Evolutionary conservation across 2,329 filamentous ascomycete genomes (phyloP).

Genomic region (Penicillium concentricum): DNA sequence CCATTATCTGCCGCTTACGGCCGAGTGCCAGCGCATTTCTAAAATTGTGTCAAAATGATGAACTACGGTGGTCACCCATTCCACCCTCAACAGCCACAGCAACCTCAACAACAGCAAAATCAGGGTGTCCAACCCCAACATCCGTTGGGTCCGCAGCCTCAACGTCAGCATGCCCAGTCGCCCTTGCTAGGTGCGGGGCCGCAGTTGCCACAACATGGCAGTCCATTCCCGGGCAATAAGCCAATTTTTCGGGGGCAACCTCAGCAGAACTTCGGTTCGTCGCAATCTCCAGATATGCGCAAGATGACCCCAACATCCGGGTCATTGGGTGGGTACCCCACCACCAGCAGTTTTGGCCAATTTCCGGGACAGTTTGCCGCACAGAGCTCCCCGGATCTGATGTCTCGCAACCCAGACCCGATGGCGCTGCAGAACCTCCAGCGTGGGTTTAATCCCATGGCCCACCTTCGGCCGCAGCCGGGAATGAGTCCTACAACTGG

Average conservation of each 20-base stretch:
- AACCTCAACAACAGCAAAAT: conserved; percentile 22
- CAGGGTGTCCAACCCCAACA: conserved; percentile 20
- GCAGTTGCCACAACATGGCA: conserved; percentile 27
- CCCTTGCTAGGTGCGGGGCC: conserved; percentile 28
- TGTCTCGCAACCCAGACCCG: conserved; percentile 29
- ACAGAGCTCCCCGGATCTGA: conserved; percentile 30
- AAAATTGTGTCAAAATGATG: conserved; percentile 33
- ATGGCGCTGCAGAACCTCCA: conserved; percentile 32
- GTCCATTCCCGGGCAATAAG: conserved; percentile 27
- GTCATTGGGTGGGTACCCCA: conserved; percentile 31
- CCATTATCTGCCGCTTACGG: conserved; percentile 17
- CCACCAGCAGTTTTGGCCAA: conserved; percentile 27
- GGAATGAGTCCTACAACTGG: conserved; percentile 29
- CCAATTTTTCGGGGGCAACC: conserved; percentile 28
- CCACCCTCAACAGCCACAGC: conserved; percentile 27
- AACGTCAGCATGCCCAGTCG: conserved; percentile 32
- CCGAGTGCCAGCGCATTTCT: conserved; percentile 9
- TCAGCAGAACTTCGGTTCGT: conserved; percentile 24
- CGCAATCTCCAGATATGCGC: conserved; percentile 33
- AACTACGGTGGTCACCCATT: conserved; percentile 35
- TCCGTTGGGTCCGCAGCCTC: conserved; percentile 18
- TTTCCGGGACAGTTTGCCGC: conserved; percentile 30
- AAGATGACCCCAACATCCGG: conserved; percentile 35
- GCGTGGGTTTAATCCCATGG: conserved; percentile 31
- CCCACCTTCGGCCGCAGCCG: conserved; percentile 29